phyloP scores from a whole-genome alignment of 345 rosid species.

The Iberis pinnata region DNA sequence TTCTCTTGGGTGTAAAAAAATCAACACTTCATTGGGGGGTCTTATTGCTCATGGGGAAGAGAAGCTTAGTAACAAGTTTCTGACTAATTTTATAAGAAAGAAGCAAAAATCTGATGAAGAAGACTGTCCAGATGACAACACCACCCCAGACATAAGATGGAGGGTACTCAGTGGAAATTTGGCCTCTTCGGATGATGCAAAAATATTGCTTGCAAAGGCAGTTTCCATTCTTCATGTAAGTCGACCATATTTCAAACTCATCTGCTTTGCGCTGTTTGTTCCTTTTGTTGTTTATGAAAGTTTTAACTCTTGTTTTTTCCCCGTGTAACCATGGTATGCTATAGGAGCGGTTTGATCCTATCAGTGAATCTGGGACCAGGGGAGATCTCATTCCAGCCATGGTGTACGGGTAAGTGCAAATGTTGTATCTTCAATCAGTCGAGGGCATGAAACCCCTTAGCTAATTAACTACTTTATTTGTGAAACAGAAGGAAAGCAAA shows the following conservation, averaged over 20 bases:
- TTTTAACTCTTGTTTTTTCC: constrained; percentile 18
- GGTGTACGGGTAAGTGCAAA: constrained; percentile 67
- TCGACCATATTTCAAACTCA: background rate
- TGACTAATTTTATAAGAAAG: constrained; percentile 41
- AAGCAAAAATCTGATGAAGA: constrained; percentile 32
- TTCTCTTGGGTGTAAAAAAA: constrained; percentile 45
- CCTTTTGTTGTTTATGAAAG: background rate
- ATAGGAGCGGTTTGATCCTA: constrained; percentile 88
- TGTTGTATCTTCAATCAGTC: background rate
- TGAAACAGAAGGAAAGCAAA: constrained; percentile 44
- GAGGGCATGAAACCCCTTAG: background rate
- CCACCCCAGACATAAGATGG: constrained; percentile 65
- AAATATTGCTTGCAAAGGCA: constrained; percentile 52
- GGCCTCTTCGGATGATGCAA: constrained; percentile 43
- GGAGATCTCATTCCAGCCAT: constrained; percentile 79
- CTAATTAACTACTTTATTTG: constrained; percentile 16
- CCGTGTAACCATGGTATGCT: constrained; percentile 14
- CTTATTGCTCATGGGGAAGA: constrained; percentile 60
- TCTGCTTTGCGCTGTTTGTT: background rate
- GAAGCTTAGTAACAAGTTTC: constrained; percentile 49
- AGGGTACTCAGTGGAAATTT: constrained; percentile 64
- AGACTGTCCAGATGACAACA: constrained; percentile 27
- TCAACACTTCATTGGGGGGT: constrained; percentile 48
- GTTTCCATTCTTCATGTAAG: constrained; percentile 74
- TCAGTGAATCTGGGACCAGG: constrained; percentile 47